Conservation (phyloP, 1,284 basidiomycete species). For the Paramarasmius palmivorus region DNA sequence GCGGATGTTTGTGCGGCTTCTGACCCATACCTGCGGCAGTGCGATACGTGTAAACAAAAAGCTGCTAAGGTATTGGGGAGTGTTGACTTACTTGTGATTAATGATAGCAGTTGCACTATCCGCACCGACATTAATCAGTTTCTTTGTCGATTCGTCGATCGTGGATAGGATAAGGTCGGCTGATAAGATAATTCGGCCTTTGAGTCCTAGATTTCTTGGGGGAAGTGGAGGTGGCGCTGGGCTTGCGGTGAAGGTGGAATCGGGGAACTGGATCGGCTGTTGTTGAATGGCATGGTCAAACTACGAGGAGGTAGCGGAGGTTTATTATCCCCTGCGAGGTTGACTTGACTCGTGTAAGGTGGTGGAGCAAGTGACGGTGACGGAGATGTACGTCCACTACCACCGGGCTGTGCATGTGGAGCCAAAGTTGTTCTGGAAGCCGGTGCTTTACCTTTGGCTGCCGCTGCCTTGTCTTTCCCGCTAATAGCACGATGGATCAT, state of each 20-base stretch:
- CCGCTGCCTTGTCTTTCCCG: conserved; percentile 23
- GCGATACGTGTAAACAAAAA: conserved; percentile 5
- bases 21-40: conserved; percentile 54
- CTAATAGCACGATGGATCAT: conserved; percentile 56
- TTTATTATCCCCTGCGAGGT: conserved; percentile 21
- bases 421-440: no score
- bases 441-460: conserved; percentile 26
- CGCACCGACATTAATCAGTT: conserved; percentile 60
- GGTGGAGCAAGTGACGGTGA: conserved; percentile 18
- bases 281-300: conserved; percentile 9
- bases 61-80: conserved; percentile 1
- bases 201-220: conserved; percentile 33
- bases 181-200: conserved; percentile 60
- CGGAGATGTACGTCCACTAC: conserved; percentile 7
- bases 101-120: conserved; percentile 58
- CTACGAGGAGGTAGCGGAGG: conserved; percentile 40
- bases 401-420: neutral
- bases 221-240: conserved; percentile 23
- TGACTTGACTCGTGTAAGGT: conserved; percentile 13
- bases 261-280: conserved; percentile 26
- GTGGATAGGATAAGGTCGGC: conserved; percentile 75
- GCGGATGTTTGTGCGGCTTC: conserved; percentile 62
- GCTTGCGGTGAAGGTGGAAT: conserved; percentile 17
- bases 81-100: conserved; percentile 51
- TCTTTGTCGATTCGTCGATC: conserved; percentile 63